Evolutionary conservation across 139 green algal species (phyloP).

Genomic region (Marvania coccoides): DNA sequence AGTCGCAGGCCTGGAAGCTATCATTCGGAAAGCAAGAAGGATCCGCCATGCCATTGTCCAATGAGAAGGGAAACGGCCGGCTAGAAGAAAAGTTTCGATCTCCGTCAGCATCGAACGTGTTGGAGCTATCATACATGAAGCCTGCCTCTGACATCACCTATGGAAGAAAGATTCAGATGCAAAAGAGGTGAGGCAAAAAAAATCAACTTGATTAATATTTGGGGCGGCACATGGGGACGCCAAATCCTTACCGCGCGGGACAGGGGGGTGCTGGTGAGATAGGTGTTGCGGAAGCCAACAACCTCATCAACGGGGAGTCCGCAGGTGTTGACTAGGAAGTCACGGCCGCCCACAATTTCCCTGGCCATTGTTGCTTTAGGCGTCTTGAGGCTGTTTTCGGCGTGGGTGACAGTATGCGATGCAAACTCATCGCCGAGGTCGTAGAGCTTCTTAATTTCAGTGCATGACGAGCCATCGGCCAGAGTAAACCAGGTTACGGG

Average conservation of each 20-base stretch:
- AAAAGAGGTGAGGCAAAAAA: neutral
- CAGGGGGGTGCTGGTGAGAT: neutral
- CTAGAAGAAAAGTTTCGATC: neutral
- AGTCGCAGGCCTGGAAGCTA: neutral
- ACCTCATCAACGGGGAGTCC: neutral
- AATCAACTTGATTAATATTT: neutral
- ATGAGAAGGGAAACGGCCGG: neutral
- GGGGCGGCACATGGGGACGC: neutral
- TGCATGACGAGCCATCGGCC: neutral
- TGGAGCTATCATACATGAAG: neutral
- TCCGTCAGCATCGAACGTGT: neutral
- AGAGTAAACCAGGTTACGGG: neutral
- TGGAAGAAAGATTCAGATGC: neutral
- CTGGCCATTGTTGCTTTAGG: neutral
- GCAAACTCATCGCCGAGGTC: neutral
- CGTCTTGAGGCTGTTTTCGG: neutral
- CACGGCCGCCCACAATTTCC: neutral
- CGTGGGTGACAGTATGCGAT: neutral
- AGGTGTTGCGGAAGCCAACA: neutral
- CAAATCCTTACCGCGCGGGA: neutral
- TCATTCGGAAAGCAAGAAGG: neutral
- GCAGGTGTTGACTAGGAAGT: neutral
- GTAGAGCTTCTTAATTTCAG: neutral
- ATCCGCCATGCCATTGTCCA: neutral
- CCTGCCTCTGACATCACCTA: neutral